Evolutionary conservation across 2,329 filamentous ascomycete species (phyloP), one percentile per base, ranked within the genome.

Genomic region (Fusarium nanum): DNA sequence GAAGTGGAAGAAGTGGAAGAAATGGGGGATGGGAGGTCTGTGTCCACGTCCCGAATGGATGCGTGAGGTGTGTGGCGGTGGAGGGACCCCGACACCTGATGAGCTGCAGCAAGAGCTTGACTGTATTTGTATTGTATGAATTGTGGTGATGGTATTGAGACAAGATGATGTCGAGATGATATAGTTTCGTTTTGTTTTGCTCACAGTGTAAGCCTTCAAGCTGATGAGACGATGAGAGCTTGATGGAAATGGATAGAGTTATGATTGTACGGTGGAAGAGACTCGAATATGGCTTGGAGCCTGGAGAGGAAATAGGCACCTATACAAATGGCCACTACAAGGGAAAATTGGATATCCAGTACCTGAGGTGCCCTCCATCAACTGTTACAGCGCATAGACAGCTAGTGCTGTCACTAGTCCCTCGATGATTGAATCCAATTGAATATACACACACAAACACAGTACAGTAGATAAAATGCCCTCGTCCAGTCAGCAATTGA

Each of bases 51-150:
- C 34, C 34, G 34, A 37, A 37, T 37, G 34, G 34, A 37, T 47
- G 61, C 50, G 56, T 60, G 64, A 56, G 48, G 61, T 70, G 62
- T 67, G 67, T 70, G 67, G 67, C 67, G 67, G 67, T 70, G 67
- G 67, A 70, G 67, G 59, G 54, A 64, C 34, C 34, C 45, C 58
- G 45, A 62, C 66, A 56, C 37, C 63, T 56, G 62, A 67, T 66
- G 56, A 65, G 46, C 30, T 66, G 37, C 55, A 66, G 61, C 48
- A 60, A 60, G 53, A 55, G 66, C 48, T 44, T 58, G 28, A 25
- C 30, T 56, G 47, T 55, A 44, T 50, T 37, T 37, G 34, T 37
- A 12, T 37, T n/a, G 34, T n/a, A 37, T 37, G 34, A 23, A 25
- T 23, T 56, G 47, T 55, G 27, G 41, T 37, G 28, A 32, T 30